Evolutionary conservation across 495 filamentous ascomycete species (phyloP).

Genomic region (Oleoguttula mirabilis): DNA sequence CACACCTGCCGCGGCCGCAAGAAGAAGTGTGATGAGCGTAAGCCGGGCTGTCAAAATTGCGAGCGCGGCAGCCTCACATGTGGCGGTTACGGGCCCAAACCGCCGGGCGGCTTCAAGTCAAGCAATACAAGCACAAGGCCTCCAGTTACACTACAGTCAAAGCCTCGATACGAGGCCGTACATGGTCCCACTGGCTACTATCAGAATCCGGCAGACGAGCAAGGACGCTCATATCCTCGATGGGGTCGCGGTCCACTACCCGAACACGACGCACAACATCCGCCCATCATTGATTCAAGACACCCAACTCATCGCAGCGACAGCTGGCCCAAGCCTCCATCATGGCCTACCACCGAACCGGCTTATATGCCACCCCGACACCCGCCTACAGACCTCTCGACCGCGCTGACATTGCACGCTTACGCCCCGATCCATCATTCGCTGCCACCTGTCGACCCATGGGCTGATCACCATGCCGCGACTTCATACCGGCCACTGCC

Average conservation of each 20-base stretch:
- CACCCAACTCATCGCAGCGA: background rate
- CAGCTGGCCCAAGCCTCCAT: background rate
- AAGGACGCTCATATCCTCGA: constrained; percentile 1
- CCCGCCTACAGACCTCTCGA: background rate
- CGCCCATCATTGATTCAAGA: no score
- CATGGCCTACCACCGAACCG: background rate
- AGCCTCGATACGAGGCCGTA: background rate
- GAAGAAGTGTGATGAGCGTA: constrained; percentile 96
- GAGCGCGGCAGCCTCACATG: constrained; percentile 83
- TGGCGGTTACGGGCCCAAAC: constrained; percentile 78
- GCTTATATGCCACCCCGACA: background rate
- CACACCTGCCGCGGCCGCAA: constrained; percentile 89
- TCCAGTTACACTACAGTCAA: constrained; percentile 2
- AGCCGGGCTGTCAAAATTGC: constrained; percentile 93
- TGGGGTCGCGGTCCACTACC: background rate
- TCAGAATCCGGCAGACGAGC: background rate
- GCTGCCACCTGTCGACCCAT: constrained; percentile 3
- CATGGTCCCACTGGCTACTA: constrained; percentile 1
- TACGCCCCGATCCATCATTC: background rate
- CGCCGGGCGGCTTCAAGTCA: no score
- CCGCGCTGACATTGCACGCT: background rate
- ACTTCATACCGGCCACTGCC: background rate
- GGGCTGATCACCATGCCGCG: background rate
- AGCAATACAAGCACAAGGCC: no score
- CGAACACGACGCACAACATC: no score